These are phyloP conservation scores for Fusarium concolor DNA, from an alignment of 2,329 filamentous ascomycete genomes.

Conservation along the genomic window DNA sequence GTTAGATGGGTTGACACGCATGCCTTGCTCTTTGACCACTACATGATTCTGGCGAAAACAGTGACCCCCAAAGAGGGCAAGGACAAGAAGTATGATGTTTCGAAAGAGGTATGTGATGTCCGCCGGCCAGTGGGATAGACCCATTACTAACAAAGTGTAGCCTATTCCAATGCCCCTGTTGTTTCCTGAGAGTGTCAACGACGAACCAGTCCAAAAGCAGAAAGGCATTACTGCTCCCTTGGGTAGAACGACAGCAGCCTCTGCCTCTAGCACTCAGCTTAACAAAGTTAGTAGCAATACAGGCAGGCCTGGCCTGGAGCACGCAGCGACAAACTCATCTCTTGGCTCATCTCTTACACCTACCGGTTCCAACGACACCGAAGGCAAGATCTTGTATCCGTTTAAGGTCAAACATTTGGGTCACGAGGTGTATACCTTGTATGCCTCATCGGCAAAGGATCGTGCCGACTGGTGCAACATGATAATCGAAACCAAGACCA, in stretches of 20 bases:
- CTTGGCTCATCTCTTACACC: slow-evolving; percentile 63
- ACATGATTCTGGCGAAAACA: slow-evolving; percentile 91
- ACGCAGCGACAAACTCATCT: slow-evolving; percentile 76
- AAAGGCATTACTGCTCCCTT: slow-evolving; percentile 77
- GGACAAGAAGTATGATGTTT: slow-evolving; percentile 92
- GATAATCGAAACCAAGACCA: slow-evolving; percentile 94
- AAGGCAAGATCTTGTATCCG: slow-evolving; percentile 89
- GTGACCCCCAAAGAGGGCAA: slow-evolving; percentile 74
- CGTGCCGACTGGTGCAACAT: slow-evolving; percentile 91
- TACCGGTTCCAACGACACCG: slow-evolving; percentile 70
- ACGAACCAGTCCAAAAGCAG: slow-evolving; percentile 87
- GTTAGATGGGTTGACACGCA: slow-evolving; percentile 96
- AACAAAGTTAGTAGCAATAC: slow-evolving; percentile 66
- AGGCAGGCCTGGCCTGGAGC: slow-evolving; percentile 71
- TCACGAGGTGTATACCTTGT: slow-evolving; percentile 91
- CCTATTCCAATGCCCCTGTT: slow-evolving; percentile 97
- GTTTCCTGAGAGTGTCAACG: slow-evolving; percentile 90
- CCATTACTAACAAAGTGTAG: slow-evolving; percentile 53
- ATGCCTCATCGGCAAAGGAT: slow-evolving; percentile 79
- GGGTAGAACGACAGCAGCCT: slow-evolving; percentile 69
- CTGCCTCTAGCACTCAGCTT: slow-evolving; percentile 68
- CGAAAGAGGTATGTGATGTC: slow-evolving; percentile 75
- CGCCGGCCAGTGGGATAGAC: not conserved
- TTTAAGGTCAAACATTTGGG: slow-evolving; percentile 97
- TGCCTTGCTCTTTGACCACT: slow-evolving; percentile 95